Evolutionary conservation across 2,329 filamentous ascomycete species (phyloP).

Genomic region (Ophiostoma angusticollis): DNA sequence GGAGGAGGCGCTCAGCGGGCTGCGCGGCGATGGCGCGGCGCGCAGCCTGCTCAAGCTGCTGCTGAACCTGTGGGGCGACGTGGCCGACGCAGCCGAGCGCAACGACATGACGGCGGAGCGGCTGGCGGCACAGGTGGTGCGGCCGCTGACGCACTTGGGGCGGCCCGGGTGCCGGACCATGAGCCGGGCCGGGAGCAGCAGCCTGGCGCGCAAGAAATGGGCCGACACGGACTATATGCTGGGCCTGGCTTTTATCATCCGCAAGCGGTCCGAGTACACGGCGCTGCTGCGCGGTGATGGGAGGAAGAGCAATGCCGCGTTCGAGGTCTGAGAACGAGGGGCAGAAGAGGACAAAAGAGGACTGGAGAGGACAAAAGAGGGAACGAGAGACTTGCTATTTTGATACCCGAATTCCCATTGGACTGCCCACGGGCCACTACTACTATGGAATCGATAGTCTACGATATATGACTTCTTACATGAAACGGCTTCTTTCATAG

Average conservation of each 20-base stretch:
- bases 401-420: too few species aligned
- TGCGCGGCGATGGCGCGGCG: conserved; percentile 25
- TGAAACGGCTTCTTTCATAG: too few species aligned
- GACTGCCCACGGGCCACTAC: too few species aligned
- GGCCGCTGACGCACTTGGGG: conserved; percentile 27
- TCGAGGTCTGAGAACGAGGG: too few species aligned
- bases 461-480: too few species aligned
- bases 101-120: conserved; percentile 33
- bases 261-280: conserved; percentile 28
- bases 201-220: too few species aligned
- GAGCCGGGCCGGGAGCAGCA: too few species aligned
- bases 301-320: conserved; percentile 17
- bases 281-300: conserved; percentile 23
- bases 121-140: conserved; percentile 25
- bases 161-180: too few species aligned
- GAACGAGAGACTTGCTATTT: background rate
- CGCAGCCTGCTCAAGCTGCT: conserved; percentile 29
- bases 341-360: too few species aligned
- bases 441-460: too few species aligned
- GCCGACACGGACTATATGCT: conserved; percentile 29
- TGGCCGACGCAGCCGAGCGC: conserved; percentile 24
- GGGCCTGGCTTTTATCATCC: conserved; percentile 31
- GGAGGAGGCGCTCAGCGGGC: conserved; percentile 30
- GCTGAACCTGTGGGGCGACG: conserved; percentile 30
- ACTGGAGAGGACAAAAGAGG: too few species aligned